Evolutionary conservation across 2,329 filamentous ascomycete species (phyloP).

Genomic region (Fonsecaea erecta): DNA sequence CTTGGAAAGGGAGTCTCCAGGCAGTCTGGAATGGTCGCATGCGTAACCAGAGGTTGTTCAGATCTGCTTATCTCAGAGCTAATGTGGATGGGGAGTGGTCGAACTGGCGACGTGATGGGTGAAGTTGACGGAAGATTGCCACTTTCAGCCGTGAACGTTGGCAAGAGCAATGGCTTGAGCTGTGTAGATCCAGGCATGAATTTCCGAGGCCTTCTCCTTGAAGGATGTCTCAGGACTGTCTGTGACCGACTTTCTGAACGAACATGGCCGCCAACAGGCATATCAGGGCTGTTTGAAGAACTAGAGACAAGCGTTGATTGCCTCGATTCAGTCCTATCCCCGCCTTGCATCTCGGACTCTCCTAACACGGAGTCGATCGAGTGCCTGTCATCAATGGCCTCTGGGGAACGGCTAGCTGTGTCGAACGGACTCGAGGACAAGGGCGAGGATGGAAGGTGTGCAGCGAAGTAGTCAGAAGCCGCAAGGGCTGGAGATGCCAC

Average conservation of each 20-base stretch:
- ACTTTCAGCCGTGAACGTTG: constrained; percentile 36
- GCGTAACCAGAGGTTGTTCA: neutral
- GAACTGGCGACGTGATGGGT: constrained; percentile 30
- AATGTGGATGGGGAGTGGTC: neutral
- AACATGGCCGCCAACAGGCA: neutral
- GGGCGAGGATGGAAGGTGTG: constrained; percentile 24
- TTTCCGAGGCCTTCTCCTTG: constrained; percentile 42
- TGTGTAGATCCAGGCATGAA: constrained; percentile 45
- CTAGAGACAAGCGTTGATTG: constrained; percentile 26
- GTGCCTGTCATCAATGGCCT: constrained; percentile 25
- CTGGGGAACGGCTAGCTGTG: constrained; percentile 10
- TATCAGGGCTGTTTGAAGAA: constrained; percentile 21
- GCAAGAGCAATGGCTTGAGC: constrained; percentile 44
- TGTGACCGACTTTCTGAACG: constrained; percentile 18
- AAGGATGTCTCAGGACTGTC: constrained; percentile 21
- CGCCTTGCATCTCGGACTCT: constrained; percentile 36
- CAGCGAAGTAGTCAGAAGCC: constrained; percentile 24
- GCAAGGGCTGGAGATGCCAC: constrained; percentile 25
- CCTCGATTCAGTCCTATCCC: constrained; percentile 34
- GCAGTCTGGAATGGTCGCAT: constrained; percentile 38
- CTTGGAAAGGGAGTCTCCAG: constrained; percentile 18
- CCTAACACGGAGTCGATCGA: constrained; percentile 38
- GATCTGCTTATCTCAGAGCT: neutral
- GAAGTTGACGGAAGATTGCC: constrained; percentile 30
- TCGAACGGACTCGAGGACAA: constrained; percentile 12